These are phyloP conservation scores for Neopestalotiopsis sp. DNA, from an alignment of 2,329 filamentous ascomycete genomes.

Conservation along the genomic window DNA sequence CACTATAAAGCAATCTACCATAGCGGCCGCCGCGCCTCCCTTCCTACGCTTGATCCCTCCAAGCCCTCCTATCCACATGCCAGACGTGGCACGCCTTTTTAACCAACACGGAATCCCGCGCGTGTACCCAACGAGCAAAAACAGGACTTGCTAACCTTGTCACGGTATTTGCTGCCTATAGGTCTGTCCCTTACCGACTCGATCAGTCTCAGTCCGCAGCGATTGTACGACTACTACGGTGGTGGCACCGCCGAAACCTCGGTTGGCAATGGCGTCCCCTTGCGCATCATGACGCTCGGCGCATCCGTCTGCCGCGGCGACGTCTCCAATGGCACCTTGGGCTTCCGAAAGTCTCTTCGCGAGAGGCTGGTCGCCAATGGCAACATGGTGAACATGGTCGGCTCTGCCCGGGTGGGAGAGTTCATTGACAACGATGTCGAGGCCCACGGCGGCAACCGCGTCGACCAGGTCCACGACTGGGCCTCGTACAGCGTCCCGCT, in stretches of 20 bases:
- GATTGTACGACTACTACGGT: slow-evolving; percentile 6
- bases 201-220: slow-evolving; percentile 8
- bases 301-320: slow-evolving; percentile 32
- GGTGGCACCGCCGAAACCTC: not conserved
- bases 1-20: not conserved
- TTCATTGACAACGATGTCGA: slow-evolving; percentile 36
- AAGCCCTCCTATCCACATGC: not conserved
- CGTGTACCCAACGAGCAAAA: not conserved
- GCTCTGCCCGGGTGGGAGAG: slow-evolving; percentile 31
- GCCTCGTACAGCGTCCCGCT: slow-evolving; percentile 26
- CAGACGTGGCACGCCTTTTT: not conserved
- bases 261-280: slow-evolving; percentile 25
- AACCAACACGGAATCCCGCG: too few relatives aligned
- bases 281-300: slow-evolving; percentile 34
- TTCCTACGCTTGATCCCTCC: not conserved
- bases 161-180: not conserved
- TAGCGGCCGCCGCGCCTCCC: not conserved
- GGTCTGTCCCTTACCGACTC: slow-evolving; percentile 10
- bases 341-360: slow-evolving; percentile 33
- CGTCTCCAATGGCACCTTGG: slow-evolving; percentile 28
- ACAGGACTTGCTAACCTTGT: slow-evolving; percentile 7
- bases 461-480: slow-evolving; percentile 32
- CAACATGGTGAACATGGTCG: slow-evolving; percentile 34
- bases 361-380: slow-evolving; percentile 32
- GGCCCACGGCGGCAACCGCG: slow-evolving; percentile 31